Base-by-base conservation (phyloP, 148 eudicot genomes). In the Fallopia convolvulus region DNA sequence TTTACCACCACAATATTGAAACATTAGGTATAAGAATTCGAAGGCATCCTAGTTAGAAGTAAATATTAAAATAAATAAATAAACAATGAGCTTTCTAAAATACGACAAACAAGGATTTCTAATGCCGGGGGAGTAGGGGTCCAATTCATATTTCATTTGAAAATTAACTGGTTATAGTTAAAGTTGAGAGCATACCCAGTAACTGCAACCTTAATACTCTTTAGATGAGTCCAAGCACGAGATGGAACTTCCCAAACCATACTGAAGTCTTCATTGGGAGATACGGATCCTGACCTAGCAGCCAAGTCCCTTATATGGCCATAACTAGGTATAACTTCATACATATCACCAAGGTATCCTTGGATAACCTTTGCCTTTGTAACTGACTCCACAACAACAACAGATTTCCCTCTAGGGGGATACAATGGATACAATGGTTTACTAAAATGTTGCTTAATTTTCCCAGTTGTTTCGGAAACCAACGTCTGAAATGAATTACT, bases 191-290 rank as follows among this genome's bases (percentile, higher is more conserved):
- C 92, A 76, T 91, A 95, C 99, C 97, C 92, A 66, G 84, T 84
- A 46, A 95, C 74, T 68, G 99, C 94, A 78, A 87, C 94, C 85
- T 95, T 95, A 83, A 95, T 95, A 82, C 92, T 87, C 85, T 91
- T 95, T 60, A 95, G 94, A 88, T 95, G 99, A 83, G 97, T 87
- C 92, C 93, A 89, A 33, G 99, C 97, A 81, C 94, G 78, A 81
- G 99, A 84, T 74, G 97, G 94, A 42, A 95, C 99, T 83, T 95
- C 99, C 99, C 99, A 95, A 53, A 95, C 91, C 97, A 95, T 93
- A 78, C 97, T 90, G 78, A 95, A 95, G 84, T 91, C 99, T 21
- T 95, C 94, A 77, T 91, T 88, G 66, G 97, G 99, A 80, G 93
- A 87, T 40, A 95, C 97, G 77, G 99, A 92, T 72, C 99, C 99